Percentiles rank a stretch among this genome's conserved stretches.
Conservation (phyloP, 2,329 filamentous ascomycete genomes). For the Zalaria obscura region DNA sequence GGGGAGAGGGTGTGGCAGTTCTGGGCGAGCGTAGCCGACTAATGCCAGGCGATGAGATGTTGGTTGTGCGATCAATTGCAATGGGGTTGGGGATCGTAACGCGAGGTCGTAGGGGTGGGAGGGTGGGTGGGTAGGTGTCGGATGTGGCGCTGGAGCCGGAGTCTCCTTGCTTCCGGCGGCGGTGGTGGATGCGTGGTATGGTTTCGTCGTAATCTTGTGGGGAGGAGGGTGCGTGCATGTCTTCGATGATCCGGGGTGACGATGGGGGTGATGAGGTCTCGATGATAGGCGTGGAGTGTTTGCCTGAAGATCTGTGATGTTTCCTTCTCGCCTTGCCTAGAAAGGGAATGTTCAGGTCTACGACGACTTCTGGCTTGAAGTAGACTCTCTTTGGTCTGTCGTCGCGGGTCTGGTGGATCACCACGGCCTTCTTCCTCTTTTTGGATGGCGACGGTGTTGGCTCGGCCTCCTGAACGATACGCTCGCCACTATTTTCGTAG, state of each 20-base stretch:
- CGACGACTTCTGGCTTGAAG: not conserved
- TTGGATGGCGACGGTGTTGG: not conserved
- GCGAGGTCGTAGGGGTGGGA: not conserved
- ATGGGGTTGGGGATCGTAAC: not conserved
- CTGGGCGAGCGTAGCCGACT: not conserved
- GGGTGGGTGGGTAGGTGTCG: not conserved
- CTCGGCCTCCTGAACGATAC: not conserved
- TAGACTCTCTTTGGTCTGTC: not conserved
- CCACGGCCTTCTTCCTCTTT: not conserved
- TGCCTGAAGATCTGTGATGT: not conserved
- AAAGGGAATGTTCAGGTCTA: not conserved
- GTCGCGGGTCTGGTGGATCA: slow-evolving; percentile 1
- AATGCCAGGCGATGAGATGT: not conserved
- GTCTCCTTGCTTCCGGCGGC: not conserved
- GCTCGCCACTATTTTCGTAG: not conserved
- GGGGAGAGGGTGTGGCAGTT: not conserved
- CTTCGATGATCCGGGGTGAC: not conserved
- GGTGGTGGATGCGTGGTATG: not conserved
- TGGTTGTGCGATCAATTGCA: not conserved
- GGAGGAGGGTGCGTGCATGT: not conserved
- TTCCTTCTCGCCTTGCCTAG: not conserved
- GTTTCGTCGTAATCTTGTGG: not conserved
- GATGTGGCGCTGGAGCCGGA: not conserved
- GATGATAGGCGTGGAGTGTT: not conserved
- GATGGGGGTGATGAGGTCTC: not conserved